These are phyloP conservation scores for Ophiostoma novo-ulmi DNA, from an alignment of 2,329 filamentous ascomycete genomes.

Conservation along the genomic window DNA sequence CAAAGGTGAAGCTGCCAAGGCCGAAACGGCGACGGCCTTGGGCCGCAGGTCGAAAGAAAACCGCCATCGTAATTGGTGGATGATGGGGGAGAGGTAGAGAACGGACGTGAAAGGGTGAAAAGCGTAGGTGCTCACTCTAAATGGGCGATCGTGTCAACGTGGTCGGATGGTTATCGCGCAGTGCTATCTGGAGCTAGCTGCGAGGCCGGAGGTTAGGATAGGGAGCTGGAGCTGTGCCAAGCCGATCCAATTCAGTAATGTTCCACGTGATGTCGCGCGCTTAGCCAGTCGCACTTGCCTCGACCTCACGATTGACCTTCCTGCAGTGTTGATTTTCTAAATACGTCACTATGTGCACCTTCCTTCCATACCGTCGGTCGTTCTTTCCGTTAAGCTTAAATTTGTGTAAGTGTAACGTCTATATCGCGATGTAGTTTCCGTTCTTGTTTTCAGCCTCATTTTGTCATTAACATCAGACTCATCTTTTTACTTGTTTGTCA, in stretches of 20 bases:
- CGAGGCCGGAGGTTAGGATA: conserved; percentile 3
- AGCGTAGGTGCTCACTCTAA: not conserved
- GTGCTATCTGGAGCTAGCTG: conserved; percentile 9
- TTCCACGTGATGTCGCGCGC: conserved; percentile 6
- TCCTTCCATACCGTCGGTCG: not conserved
- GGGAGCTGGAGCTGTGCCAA: conserved; percentile 12
- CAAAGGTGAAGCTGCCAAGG: conserved; percentile 14
- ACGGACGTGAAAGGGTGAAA: not conserved
- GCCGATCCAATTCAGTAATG: conserved; percentile 5
- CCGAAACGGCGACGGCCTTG: conserved; percentile 4
- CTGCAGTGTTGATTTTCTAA: not conserved
- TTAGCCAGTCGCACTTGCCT: not conserved
- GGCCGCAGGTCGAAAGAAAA: conserved; percentile 4
- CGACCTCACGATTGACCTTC: not conserved
- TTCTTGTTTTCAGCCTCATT: not conserved
- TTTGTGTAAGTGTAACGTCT: not conserved
- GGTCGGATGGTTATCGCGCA: not conserved
- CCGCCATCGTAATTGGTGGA: conserved; percentile 13
- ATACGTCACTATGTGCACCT: not conserved
- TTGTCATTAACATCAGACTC: not conserved
- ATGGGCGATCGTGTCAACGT: not conserved
- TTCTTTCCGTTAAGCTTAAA: not conserved
- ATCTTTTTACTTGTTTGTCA: not conserved
- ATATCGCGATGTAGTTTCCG: not conserved
- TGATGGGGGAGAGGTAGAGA: not conserved